Percentiles rank a stretch among this genome's conserved stretches.
Evolutionary conservation across 1,284 basidiomycete species (phyloP).

Genomic region (Coniferiporia sulphurascens): DNA sequence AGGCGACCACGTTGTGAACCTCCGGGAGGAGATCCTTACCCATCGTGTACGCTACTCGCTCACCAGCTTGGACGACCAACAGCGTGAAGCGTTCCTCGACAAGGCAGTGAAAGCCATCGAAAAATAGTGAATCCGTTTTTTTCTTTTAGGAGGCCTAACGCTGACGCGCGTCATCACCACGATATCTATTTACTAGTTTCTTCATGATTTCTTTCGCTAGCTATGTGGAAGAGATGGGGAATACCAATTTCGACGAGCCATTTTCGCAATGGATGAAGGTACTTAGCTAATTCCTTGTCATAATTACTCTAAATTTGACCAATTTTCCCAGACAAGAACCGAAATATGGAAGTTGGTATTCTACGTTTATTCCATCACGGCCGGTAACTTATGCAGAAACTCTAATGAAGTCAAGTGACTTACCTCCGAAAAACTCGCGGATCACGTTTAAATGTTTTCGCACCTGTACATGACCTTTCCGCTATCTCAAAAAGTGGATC

Average conservation of each 20-base stretch:
- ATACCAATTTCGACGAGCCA: constrained; percentile 58
- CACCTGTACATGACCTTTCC: constrained; percentile 85
- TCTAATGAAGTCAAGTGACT: constrained; percentile 64
- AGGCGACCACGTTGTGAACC: constrained; percentile 85
- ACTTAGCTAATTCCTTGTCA: constrained; percentile 17
- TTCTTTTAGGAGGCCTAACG: background rate
- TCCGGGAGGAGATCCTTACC: constrained; percentile 84
- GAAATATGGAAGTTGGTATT: constrained; percentile 89
- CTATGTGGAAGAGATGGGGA: constrained; percentile 73
- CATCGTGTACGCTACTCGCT: constrained; percentile 83
- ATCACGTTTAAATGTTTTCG: constrained; percentile 80
- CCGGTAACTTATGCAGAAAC: background rate
- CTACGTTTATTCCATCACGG: background rate
- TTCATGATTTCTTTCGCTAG: constrained; percentile 94
- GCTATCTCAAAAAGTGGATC: constrained; percentile 64
- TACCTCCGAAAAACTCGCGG: constrained; percentile 78
- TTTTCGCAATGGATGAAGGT: constrained; percentile 90
- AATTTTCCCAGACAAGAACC: constrained; percentile 57
- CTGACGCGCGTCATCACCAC: background rate
- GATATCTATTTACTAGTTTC: constrained; percentile 48
- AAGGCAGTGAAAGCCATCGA: constrained; percentile 70
- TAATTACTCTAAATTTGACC: background rate
- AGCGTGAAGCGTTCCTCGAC: constrained; percentile 50
- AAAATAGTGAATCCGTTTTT: constrained; percentile 59
- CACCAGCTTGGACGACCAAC: constrained; percentile 67